phyloP scores from a whole-genome alignment of 1,139 yeast species.

The Schizosaccharomyces versatilis region DNA sequence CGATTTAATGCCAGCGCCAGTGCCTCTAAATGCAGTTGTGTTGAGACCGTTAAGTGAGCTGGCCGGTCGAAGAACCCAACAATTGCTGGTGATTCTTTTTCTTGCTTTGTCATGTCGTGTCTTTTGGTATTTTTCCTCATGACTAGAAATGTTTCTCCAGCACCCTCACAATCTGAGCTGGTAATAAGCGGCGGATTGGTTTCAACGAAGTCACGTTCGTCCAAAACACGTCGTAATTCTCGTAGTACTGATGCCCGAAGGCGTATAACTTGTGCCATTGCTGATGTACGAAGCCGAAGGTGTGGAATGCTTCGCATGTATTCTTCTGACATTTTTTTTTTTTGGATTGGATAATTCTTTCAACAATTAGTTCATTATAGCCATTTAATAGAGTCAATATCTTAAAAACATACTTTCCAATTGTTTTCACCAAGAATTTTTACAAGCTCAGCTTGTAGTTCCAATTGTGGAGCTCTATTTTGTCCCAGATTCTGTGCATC shows the following conservation, averaged over 20 bases:
- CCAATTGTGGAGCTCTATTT: constrained; percentile 8
- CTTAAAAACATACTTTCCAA: constrained; percentile 3
- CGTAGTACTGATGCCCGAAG: constrained; percentile 48
- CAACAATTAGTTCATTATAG: not conserved
- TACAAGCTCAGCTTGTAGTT: constrained; percentile 11
- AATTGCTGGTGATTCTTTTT: not conserved
- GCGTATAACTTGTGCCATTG: constrained; percentile 43
- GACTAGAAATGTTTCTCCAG: constrained; percentile 65
- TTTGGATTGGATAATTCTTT: constrained; percentile 65
- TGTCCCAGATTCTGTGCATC: constrained; percentile 13
- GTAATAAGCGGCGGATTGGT: constrained; percentile 75
- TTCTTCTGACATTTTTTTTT: constrained; percentile 45
- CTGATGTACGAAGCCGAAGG: constrained; percentile 50
- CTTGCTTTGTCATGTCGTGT: not conserved
- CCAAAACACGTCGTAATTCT: constrained; percentile 34
- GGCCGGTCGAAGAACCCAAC: constrained; percentile 38
- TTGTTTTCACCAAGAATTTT: constrained; percentile 24
- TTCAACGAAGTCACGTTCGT: constrained; percentile 34
- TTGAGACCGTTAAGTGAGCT: constrained; percentile 66
- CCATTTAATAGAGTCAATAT: not conserved
- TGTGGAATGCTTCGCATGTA: constrained; percentile 43
- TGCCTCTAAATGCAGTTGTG: constrained; percentile 78
- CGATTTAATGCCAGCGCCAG: constrained; percentile 50
- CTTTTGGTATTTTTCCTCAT: constrained; percentile 14
- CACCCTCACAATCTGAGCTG: constrained; percentile 90